A percentile compares a stretch with the other conserved stretches of the same genome.
phyloP scores from a whole-genome alignment of 2,329 filamentous ascomycete species.

The Pseudogymnoascus sp. region DNA sequence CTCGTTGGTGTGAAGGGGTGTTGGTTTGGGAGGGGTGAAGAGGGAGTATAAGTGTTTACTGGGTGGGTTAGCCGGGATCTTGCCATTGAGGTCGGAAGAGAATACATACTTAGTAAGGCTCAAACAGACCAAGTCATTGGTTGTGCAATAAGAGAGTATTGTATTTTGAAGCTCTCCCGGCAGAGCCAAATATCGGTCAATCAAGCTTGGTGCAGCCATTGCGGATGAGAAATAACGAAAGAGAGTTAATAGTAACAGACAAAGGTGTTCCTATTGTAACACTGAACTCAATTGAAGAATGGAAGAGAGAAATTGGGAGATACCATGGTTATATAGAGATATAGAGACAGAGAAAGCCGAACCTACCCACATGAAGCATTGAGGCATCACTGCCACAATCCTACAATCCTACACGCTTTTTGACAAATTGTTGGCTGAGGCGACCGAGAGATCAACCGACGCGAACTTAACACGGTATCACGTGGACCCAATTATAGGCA shows the following conservation, averaged over 20 bases:
- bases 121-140: neutral
- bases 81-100: neutral
- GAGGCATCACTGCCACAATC: neutral
- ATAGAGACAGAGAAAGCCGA: neutral
- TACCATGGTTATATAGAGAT: neutral
- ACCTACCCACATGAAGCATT: constrained; percentile 2
- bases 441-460: neutral
- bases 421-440: neutral
- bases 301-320: neutral
- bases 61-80: neutral
- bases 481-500: neutral
- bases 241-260: neutral
- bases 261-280: neutral
- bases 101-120: neutral
- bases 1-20: neutral
- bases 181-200: constrained; percentile 4
- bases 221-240: neutral
- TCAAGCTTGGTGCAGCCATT: neutral
- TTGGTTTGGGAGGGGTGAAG: neutral
- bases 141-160: neutral
- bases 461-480: constrained; percentile 4
- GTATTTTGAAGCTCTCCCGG: neutral
- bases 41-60: neutral
- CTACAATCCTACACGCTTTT: neutral
- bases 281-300: neutral